Evolutionary conservation across 106 monocot genomes (phyloP).

Genomic region (Dendrobium chrysotoxum): DNA sequence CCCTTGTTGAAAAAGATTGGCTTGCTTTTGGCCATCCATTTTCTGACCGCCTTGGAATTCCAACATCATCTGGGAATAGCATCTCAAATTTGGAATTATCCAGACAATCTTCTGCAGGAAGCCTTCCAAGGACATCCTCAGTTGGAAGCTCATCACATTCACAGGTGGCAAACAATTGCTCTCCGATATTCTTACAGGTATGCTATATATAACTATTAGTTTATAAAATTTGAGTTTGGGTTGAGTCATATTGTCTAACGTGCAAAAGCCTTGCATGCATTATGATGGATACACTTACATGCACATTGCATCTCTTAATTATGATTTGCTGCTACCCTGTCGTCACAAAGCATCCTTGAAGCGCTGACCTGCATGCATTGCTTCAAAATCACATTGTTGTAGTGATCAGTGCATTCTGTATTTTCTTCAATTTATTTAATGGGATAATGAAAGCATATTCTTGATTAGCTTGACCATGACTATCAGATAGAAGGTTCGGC

Average conservation of each 20-base stretch:
- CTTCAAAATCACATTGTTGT: not conserved
- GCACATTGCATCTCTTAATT: not conserved
- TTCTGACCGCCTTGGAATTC: constrained; percentile 84
- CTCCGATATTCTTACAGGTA: constrained; percentile 98
- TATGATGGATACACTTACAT: not conserved
- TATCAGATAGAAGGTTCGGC: not conserved
- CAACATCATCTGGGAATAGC: constrained; percentile 49
- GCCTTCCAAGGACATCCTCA: constrained; percentile 37
- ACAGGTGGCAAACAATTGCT: constrained; percentile 67
- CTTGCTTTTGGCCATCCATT: constrained; percentile 99
- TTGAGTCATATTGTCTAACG: not conserved
- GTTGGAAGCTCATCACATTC: constrained; percentile 49
- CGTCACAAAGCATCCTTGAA: not conserved
- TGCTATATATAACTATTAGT: not conserved
- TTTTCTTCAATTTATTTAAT: not conserved
- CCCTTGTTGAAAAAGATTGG: constrained; percentile 98
- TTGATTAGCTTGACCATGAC: not conserved
- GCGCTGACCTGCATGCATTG: not conserved
- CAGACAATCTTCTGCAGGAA: constrained; percentile 69
- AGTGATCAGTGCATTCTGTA: too few relatives aligned
- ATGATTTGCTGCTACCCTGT: not conserved
- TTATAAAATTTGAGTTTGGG: not conserved
- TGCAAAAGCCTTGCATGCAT: not conserved
- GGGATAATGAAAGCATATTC: not conserved
- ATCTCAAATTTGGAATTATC: constrained; percentile 38